These are phyloP conservation scores for Neotropicomus parvogracilis DNA, from an alignment of 1,284 basidiomycete species.

Conservation along the genomic window DNA sequence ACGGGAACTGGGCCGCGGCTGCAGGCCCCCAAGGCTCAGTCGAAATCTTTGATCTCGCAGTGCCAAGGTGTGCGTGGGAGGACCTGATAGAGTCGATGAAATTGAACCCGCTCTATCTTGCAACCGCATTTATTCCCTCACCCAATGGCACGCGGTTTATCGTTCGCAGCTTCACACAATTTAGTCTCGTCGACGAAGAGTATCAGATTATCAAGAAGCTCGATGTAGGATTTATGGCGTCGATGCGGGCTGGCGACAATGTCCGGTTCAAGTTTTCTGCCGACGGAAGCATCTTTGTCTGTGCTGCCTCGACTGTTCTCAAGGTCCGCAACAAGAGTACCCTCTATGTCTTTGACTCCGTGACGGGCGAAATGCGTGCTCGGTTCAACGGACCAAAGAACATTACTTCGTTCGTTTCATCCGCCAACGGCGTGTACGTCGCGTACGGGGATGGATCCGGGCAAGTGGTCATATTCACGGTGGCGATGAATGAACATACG, in stretches of 20 bases:
- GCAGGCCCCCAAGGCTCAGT: slow-evolving; percentile 8
- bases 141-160: slow-evolving; percentile 16
- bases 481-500: neutral
- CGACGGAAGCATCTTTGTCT: slow-evolving; percentile 12
- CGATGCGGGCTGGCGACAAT: neutral
- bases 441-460: slow-evolving; percentile 14
- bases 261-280: slow-evolving; percentile 17
- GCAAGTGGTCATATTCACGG: slow-evolving; percentile 14
- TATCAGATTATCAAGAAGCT: slow-evolving; percentile 12
- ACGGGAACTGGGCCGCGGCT: slow-evolving; percentile 17
- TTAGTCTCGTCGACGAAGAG: slow-evolving; percentile 14
- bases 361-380: slow-evolving; percentile 9
- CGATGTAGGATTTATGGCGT: slow-evolving; percentile 6
- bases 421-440: slow-evolving; percentile 10
- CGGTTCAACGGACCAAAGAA: slow-evolving; percentile 16
- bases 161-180: neutral
- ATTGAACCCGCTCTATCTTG: neutral
- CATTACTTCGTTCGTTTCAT: slow-evolving; percentile 8
- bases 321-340: slow-evolving; percentile 10
- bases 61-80: neutral
- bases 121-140: neutral
- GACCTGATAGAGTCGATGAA: neutral
- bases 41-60: slow-evolving; percentile 14
- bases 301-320: neutral
- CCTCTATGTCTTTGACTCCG: slow-evolving; percentile 14